Conservation (phyloP, 2,329 filamentous ascomycete genomes). For the Cytospora paraplurivora region DNA sequence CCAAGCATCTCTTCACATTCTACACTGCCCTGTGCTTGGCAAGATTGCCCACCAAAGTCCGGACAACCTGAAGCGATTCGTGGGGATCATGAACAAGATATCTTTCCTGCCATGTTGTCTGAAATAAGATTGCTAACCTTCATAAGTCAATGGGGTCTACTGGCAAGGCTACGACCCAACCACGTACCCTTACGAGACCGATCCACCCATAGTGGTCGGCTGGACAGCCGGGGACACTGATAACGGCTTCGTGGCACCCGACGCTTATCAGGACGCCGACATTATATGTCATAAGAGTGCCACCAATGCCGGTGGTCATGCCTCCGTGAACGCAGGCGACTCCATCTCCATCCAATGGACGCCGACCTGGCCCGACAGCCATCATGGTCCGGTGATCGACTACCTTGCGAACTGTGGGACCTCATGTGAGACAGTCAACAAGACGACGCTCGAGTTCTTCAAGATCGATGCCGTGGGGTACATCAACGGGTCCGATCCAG, state of each 20-base stretch:
- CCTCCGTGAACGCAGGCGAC: constrained; percentile 37
- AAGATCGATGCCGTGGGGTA: constrained; percentile 40
- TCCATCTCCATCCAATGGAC: constrained; percentile 32
- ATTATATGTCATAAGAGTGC: constrained; percentile 43
- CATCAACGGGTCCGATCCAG: constrained; percentile 33
- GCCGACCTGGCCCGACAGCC: constrained; percentile 23
- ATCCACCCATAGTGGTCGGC: constrained; percentile 23
- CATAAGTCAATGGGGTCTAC: constrained; percentile 21
- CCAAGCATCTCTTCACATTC: not conserved
- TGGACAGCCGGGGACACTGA: constrained; percentile 30
- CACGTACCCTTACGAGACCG: constrained; percentile 8
- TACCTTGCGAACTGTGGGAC: constrained; percentile 41
- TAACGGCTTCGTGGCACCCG: constrained; percentile 45
- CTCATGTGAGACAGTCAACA: constrained; percentile 40
- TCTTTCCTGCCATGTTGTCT: not conserved
- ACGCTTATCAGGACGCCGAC: constrained; percentile 38
- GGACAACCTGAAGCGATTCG: not conserved
- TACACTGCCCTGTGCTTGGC: not conserved
- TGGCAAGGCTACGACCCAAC: constrained; percentile 24
- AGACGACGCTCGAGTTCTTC: constrained; percentile 41
- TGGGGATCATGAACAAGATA: not conserved
- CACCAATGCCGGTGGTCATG: constrained; percentile 35
- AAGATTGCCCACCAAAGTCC: not conserved
- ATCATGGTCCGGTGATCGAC: constrained; percentile 39
- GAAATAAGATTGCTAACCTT: not conserved